Conservation (phyloP, 805 yeast species). For the Candida gorgasii region DNA sequence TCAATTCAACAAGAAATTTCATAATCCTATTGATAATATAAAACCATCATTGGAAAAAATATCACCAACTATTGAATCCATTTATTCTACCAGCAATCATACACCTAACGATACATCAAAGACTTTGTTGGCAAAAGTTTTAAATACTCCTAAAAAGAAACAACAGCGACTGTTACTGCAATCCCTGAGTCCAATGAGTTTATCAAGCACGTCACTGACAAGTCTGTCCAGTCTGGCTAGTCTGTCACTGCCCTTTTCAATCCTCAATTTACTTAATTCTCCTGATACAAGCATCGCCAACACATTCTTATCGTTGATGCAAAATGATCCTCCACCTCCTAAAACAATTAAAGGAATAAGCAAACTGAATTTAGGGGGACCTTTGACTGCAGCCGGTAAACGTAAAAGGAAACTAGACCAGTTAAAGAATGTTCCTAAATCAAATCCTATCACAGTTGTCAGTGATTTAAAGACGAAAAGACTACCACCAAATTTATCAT, state of each 20-base stretch:
- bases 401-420: conserved; percentile 13
- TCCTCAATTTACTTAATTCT: conserved; percentile 20
- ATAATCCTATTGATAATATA: conserved; percentile 37
- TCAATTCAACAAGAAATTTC: too few relatives aligned
- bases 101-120: conserved; percentile 14
- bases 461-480: conserved; percentile 33
- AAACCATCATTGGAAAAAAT: conserved; percentile 18
- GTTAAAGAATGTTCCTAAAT: conserved; percentile 15
- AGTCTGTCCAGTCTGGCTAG: conserved; percentile 1
- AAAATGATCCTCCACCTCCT: conserved; percentile 6
- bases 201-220: too few relatives aligned
- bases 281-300: conserved; percentile 33
- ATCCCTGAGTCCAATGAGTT: neutral
- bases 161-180: neutral
- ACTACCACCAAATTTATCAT: conserved; percentile 23
- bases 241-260: conserved; percentile 14
- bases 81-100: conserved; percentile 19
- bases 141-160: conserved; percentile 9
- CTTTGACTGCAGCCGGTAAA: neutral
- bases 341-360: conserved; percentile 4
- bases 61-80: conserved; percentile 35
- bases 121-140: conserved; percentile 17
- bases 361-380: conserved; percentile 17
- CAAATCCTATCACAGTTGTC: conserved; percentile 25
- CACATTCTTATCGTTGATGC: conserved; percentile 19